Evolutionary conservation across 2,329 filamentous ascomycete genomes (phyloP), one percentile per base, ranked within the genome.

Genomic region (Iodosphaeria phyllophila): DNA sequence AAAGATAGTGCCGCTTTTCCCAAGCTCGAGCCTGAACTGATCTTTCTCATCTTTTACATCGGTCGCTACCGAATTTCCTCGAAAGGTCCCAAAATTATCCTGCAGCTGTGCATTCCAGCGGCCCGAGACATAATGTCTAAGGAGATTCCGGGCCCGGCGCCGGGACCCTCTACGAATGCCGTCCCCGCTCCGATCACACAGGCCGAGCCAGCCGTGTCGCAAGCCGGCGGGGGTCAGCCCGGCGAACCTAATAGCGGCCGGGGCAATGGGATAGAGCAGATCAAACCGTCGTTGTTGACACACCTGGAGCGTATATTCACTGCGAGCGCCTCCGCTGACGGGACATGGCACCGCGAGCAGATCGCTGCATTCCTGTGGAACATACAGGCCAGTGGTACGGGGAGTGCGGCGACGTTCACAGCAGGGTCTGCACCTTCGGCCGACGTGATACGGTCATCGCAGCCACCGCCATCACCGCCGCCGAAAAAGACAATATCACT

Each of bases 181-280:
- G 24, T 47, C 25, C 47, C 44, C 29, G n/a, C n/a, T n/a, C n/a
- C n/a, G n/a, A n/a, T n/a, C n/a, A n/a, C n/a, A n/a, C n/a, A n/a
- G n/a, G n/a, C n/a, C n/a, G n/a, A n/a, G n/a, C n/a, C n/a, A n/a
- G n/a, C n/a, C n/a, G n/a, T n/a, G n/a, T n/a, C n/a, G n/a, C 55
- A 59, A 31, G 58, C 58, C 8, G 60, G 58, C 28, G 60, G 58
- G 32, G 59, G 58, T 20, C 50, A 39, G 18, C 32, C 52, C 16
- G 54, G 51, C 34, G 51, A 50, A 20, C 44, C 51, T 8, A 20
- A 20, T 13, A 10, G 8, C 24, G 38, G 49, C 13, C 51, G 48
- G 28, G 42, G 39, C 20, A n/a, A n/a, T n/a, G n/a, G n/a, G n/a
- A 43, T 65, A 35, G 38, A 48, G 19, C 43, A 49, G 13, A 30